Conservation (phyloP, 768 basidiomycete species). For the Leucosporidium creatinivorum region DNA sequence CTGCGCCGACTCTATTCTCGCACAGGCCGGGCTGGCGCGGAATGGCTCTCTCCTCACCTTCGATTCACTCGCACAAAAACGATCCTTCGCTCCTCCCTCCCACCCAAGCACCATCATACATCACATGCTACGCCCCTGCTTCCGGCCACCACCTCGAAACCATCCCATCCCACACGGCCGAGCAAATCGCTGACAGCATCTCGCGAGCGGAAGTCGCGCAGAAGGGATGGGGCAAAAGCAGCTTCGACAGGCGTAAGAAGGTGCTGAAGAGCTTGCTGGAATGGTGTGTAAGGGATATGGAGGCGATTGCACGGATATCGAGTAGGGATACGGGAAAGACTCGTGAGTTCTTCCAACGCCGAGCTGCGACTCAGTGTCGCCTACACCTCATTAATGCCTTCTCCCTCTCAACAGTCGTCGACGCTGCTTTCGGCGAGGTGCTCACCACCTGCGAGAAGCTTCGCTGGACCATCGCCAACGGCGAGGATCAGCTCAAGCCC, state of each 20-base stretch:
- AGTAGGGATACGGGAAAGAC: slow-evolving; percentile 96
- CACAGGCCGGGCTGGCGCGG: slow-evolving; percentile 54
- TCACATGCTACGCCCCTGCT: slow-evolving; percentile 88
- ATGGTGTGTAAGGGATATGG: slow-evolving; percentile 89
- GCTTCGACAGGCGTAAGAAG: slow-evolving; percentile 69
- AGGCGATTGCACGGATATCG: slow-evolving; percentile 73
- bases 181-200: slow-evolving; percentile 70
- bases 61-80: slow-evolving; percentile 59
- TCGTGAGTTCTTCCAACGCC: slow-evolving; percentile 48
- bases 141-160: slow-evolving; percentile 76
- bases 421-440: slow-evolving; percentile 90
- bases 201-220: slow-evolving; percentile 59
- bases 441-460: slow-evolving; percentile 90
- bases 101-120: slow-evolving; percentile 53
- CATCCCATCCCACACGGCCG: slow-evolving; percentile 62
- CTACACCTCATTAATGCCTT: neutral
- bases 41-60: slow-evolving; percentile 52
- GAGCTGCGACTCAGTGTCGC: neutral
- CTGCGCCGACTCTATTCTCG: slow-evolving; percentile 47
- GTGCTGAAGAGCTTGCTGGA: slow-evolving; percentile 79
- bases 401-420: slow-evolving; percentile 57
- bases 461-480: slow-evolving; percentile 82
- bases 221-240: slow-evolving; percentile 61
- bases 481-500: slow-evolving; percentile 66
- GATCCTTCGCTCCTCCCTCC: slow-evolving; percentile 52